Conservation (phyloP, 352 stramenopile species). For the Blastocystis sp. region DNA sequence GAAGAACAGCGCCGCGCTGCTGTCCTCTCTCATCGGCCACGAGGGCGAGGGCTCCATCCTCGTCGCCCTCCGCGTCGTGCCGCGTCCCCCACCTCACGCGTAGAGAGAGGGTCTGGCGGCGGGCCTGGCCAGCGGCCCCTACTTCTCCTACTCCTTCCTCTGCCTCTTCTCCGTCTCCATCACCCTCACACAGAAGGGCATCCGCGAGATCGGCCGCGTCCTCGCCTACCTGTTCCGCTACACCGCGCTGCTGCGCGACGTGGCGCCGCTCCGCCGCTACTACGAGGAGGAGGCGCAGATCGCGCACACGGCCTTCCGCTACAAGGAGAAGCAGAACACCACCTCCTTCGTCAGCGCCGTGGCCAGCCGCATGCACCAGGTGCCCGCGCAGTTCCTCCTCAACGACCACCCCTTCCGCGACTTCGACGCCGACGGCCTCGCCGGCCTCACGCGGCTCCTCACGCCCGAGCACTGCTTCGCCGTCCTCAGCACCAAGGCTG, state of each 20-base stretch:
- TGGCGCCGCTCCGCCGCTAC: background rate
- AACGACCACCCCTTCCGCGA: constrained; percentile 31
- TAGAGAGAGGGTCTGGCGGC: constrained; percentile 54
- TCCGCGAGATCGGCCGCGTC: background rate
- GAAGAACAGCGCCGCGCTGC: constrained; percentile 3
- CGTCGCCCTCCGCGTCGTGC: constrained; percentile 1
- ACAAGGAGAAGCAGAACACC: constrained; percentile 34
- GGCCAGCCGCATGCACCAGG: background rate
- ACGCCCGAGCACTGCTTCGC: background rate
- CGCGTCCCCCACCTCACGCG: background rate
- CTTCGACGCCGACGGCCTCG: background rate
- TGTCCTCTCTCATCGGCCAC: constrained; percentile 23
- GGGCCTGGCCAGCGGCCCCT: background rate
- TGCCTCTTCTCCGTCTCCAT: constrained; percentile 33
- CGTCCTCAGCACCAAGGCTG: background rate
- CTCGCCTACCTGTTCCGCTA: constrained; percentile 19
- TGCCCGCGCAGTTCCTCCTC: constrained; percentile 35
- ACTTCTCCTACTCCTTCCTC: background rate
- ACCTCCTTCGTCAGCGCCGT: background rate
- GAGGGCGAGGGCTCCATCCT: constrained; percentile 63
- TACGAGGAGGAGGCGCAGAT: constrained; percentile 20
- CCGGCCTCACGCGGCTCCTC: background rate
- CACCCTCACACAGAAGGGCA: constrained; percentile 13
- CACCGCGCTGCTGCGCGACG: background rate
- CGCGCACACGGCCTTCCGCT: constrained; percentile 24